Evolutionary conservation across 2,329 filamentous ascomycete species (phyloP).

Genomic region (Arthrobotrys entomopaga): DNA sequence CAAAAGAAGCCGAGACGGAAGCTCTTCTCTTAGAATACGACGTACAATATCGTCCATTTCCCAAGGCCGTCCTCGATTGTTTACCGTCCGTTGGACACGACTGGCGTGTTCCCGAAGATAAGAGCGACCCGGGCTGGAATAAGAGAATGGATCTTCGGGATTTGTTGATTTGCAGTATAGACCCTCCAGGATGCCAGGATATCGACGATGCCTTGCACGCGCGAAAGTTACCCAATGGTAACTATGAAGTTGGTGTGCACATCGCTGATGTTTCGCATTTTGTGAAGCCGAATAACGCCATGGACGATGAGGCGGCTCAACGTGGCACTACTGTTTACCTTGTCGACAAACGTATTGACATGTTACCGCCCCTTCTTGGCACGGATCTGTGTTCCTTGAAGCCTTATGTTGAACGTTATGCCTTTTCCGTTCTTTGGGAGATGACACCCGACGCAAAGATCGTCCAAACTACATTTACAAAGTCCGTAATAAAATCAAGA

Average conservation of each 20-base stretch:
- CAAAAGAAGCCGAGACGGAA: constrained; percentile 97
- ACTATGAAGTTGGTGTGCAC: constrained; percentile 95
- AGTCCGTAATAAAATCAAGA: constrained; percentile 95
- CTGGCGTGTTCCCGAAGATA: constrained; percentile 87
- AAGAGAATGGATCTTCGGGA: constrained; percentile 84
- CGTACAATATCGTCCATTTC: constrained; percentile 96
- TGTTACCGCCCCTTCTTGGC: constrained; percentile 95
- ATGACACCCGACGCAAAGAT: constrained; percentile 85
- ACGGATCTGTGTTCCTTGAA: constrained; percentile 97
- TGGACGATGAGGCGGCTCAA: constrained; percentile 94
- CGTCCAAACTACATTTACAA: constrained; percentile 86
- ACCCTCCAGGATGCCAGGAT: constrained; percentile 94
- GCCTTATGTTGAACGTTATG: constrained; percentile 93
- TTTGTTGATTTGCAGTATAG: constrained; percentile 94
- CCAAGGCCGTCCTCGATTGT: constrained; percentile 93
- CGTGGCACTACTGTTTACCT: constrained; percentile 96
- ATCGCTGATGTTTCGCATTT: constrained; percentile 99
- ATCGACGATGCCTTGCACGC: constrained; percentile 98
- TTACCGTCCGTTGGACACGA: constrained; percentile 89
- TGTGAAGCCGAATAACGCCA: constrained; percentile 94
- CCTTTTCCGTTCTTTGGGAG: constrained; percentile 89
- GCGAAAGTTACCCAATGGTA: constrained; percentile 83
- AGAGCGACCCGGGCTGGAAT: constrained; percentile 85
- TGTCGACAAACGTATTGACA: constrained; percentile 99
- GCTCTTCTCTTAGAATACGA: constrained; percentile 93